phyloP scores from a whole-genome alignment of 2,329 filamentous ascomycete genomes.

The Intubia oerlemansii region DNA sequence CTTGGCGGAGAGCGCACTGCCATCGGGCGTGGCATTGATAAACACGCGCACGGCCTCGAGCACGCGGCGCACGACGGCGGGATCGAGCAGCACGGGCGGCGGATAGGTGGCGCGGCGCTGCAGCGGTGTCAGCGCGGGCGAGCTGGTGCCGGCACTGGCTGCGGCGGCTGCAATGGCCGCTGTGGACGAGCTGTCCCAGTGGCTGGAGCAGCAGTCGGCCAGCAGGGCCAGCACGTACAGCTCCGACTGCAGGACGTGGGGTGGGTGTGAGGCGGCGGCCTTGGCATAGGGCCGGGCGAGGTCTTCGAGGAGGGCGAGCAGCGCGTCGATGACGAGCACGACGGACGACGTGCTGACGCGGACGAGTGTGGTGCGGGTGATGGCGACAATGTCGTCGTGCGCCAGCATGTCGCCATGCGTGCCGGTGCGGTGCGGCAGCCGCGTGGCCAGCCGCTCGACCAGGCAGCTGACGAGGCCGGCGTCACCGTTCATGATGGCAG shows the following conservation, averaged over 20 bases:
- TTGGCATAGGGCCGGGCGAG: slow-evolving; percentile 29
- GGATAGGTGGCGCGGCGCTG: slow-evolving; percentile 4
- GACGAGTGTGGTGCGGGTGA: slow-evolving; percentile 39
- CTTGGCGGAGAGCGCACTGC: slow-evolving; percentile 31
- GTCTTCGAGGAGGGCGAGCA: slow-evolving; percentile 36
- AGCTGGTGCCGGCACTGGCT: slow-evolving; percentile 1
- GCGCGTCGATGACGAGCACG: slow-evolving; percentile 30
- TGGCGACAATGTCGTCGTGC: slow-evolving; percentile 38
- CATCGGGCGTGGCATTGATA: slow-evolving; percentile 36
- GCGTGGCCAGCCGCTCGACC: slow-evolving; percentile 39
- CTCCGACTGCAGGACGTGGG: slow-evolving; percentile 41
- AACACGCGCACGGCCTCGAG: slow-evolving; percentile 34
- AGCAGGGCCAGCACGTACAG: slow-evolving; percentile 40
- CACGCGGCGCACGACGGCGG: slow-evolving; percentile 28
- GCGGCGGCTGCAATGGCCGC: slow-evolving; percentile 7
- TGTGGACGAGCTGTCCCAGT: slow-evolving; percentile 24
- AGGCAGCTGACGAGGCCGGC: slow-evolving; percentile 37
- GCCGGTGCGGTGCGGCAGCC: slow-evolving; percentile 42
- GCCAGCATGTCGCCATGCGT: slow-evolving; percentile 31
- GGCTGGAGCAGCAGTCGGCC: slow-evolving; percentile 41
- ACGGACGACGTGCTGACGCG: slow-evolving; percentile 35
- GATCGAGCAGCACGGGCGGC: slow-evolving; percentile 21
- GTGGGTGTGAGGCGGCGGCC: slow-evolving; percentile 27
- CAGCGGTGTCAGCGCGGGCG: background rate
- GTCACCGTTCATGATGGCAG: slow-evolving; percentile 35